Conservation (phyloP, 768 basidiomycete genomes). For the Mycena galopus region DNA sequence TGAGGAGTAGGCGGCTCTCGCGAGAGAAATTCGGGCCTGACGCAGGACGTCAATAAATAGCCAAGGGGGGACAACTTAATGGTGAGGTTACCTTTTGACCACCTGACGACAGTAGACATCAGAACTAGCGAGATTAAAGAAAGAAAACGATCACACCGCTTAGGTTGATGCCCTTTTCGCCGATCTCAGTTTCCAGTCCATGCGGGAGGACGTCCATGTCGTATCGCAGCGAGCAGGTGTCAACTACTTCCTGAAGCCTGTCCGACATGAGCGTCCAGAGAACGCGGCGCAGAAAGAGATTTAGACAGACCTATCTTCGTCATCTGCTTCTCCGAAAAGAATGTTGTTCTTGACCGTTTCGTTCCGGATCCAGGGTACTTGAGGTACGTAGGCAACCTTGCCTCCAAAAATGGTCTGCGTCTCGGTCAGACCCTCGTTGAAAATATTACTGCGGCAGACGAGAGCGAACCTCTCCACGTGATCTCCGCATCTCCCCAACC, state of each 20-base stretch:
- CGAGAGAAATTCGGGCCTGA: conserved; percentile 78
- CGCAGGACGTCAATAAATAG: conserved; percentile 1
- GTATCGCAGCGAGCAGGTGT: conserved; percentile 75
- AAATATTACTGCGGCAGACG: conserved; percentile 10
- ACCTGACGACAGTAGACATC: conserved; percentile 30
- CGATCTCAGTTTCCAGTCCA: conserved; percentile 77
- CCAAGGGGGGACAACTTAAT: neutral
- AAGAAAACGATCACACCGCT: conserved; percentile 56
- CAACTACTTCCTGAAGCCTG: conserved; percentile 66
- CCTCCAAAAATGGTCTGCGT: conserved; percentile 65
- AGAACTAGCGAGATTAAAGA: conserved; percentile 36
- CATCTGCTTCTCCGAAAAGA: conserved; percentile 74
- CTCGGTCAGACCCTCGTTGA: neutral
- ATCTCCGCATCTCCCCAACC: conserved; percentile 62
- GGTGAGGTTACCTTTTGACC: conserved; percentile 22
- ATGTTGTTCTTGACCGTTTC: conserved; percentile 82
- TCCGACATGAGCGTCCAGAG: conserved; percentile 1
- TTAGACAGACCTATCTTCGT: conserved; percentile 60
- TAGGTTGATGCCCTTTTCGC: conserved; percentile 81
- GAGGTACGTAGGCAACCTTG: conserved; percentile 68
- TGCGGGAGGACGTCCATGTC: conserved; percentile 79
- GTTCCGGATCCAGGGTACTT: conserved; percentile 74
- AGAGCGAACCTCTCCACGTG: conserved; percentile 52
- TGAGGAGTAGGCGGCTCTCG: conserved; percentile 79
- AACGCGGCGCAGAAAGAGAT: conserved; percentile 7